A percentile compares a stretch with the other conserved stretches of the same genome.
Conservation (phyloP, 805 yeast species). For the Candida pini region DNA sequence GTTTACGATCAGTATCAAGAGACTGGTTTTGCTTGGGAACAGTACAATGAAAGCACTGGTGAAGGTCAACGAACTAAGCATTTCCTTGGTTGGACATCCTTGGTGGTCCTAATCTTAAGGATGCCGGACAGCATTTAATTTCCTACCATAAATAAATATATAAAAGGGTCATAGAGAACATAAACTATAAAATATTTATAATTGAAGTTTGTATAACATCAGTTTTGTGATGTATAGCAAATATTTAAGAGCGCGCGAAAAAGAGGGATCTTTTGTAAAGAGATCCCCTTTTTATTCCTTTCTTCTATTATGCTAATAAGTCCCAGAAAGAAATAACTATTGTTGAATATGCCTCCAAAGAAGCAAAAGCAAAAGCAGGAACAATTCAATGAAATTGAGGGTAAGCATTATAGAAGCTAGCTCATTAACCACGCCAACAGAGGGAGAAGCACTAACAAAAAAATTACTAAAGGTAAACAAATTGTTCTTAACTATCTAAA, state of each 20-base stretch:
- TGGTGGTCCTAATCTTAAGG: constrained; percentile 73
- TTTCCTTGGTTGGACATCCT: constrained; percentile 92
- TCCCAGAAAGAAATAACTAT: too few species aligned
- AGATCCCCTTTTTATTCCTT: too few species aligned
- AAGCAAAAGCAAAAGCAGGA: constrained; percentile 8
- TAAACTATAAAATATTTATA: too few species aligned
- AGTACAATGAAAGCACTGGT: constrained; percentile 77
- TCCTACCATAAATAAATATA: neutral
- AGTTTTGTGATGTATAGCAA: too few species aligned
- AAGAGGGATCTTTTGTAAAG: too few species aligned
- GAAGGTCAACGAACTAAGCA: constrained; percentile 76
- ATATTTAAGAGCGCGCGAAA: too few species aligned
- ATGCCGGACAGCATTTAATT: constrained; percentile 50
- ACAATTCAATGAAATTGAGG: constrained; percentile 8
- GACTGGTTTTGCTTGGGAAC: constrained; percentile 88
- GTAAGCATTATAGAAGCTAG: constrained; percentile 8
- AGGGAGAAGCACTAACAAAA: constrained; percentile 1
- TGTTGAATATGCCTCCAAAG: constrained; percentile 16
- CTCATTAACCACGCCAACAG: constrained; percentile 1
- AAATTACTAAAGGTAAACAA: neutral
- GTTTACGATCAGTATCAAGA: constrained; percentile 61
- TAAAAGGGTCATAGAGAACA: too few species aligned
- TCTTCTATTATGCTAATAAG: too few species aligned
- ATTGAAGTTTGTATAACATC: too few species aligned
- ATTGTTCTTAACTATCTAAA: constrained; percentile 29